phyloP scores from a whole-genome alignment of 1,139 yeast species.

The Protomyces inouyei region DNA sequence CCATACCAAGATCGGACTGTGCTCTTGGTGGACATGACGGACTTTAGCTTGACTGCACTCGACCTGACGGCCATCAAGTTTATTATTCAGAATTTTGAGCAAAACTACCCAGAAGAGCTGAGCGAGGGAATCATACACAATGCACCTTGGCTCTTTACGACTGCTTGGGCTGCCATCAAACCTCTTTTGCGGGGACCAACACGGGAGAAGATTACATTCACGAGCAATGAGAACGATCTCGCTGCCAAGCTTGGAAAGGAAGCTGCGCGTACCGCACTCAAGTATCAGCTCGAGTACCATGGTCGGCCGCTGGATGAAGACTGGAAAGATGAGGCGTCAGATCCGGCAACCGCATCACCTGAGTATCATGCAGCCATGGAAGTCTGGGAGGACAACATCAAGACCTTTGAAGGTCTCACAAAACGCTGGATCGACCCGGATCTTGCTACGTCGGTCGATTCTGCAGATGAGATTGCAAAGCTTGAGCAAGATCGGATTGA shows the following conservation, averaged over 20 bases:
- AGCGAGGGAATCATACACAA: constrained; percentile 22
- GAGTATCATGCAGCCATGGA: constrained; percentile 8
- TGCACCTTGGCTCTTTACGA: constrained; percentile 23
- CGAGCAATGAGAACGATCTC: constrained; percentile 8
- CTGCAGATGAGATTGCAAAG: constrained; percentile 1
- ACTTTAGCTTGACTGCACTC: constrained; percentile 12
- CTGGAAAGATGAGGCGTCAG: constrained; percentile 6
- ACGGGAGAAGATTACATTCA: constrained; percentile 19
- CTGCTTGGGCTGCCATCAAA: constrained; percentile 22
- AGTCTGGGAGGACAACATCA: constrained; percentile 10
- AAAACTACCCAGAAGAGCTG: constrained; percentile 23
- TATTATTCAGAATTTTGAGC: constrained; percentile 24
- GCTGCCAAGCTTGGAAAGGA: constrained; percentile 14
- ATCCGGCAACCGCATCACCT: neutral
- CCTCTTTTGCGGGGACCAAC: constrained; percentile 17
- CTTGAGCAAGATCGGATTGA: neutral
- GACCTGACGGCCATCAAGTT: constrained; percentile 22
- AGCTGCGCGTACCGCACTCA: constrained; percentile 8
- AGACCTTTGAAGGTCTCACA: constrained; percentile 7
- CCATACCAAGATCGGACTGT: constrained; percentile 22
- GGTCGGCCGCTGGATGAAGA: constrained; percentile 6
- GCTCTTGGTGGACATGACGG: constrained; percentile 20
- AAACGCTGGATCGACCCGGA: constrained; percentile 14
- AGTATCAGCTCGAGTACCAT: constrained; percentile 6
- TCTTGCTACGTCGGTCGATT: neutral